phyloP scores from a whole-genome alignment of 1,139 yeast genomes.

The Suhomyces choctaworum region DNA sequence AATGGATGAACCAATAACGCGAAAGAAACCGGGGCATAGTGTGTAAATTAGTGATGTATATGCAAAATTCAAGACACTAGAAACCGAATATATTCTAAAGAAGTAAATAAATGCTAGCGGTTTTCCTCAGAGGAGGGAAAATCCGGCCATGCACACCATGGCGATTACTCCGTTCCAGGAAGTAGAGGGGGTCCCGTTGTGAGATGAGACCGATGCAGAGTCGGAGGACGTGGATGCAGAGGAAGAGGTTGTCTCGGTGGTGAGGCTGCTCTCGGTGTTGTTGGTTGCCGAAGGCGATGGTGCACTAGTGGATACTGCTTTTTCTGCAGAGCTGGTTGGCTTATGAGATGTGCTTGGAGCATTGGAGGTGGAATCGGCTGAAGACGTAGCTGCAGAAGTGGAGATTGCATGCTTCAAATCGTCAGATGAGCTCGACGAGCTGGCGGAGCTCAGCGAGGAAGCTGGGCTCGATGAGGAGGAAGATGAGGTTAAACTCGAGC shows the following conservation, averaged over 20 bases:
- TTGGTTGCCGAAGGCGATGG: slow-evolving; percentile 1
- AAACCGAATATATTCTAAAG: too few species aligned
- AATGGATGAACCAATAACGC: not conserved
- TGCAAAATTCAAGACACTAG: too few species aligned
- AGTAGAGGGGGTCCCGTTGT: too few species aligned
- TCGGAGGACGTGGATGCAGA: not conserved
- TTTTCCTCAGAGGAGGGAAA: too few species aligned
- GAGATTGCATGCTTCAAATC: too few species aligned
- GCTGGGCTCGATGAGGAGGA: slow-evolving; percentile 4
- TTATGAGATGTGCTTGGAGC: slow-evolving; percentile 1
- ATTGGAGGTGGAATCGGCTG: too few species aligned
- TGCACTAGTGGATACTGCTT: not conserved
- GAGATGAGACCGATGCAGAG: too few species aligned
- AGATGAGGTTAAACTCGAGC: slow-evolving; percentile 8
- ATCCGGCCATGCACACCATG: slow-evolving; percentile 13
- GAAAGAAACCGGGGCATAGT: too few species aligned
- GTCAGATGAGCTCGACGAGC: too few species aligned
- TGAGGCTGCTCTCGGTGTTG: not conserved
- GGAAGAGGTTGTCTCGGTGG: not conserved
- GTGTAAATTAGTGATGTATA: too few species aligned
- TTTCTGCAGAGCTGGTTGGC: not conserved
- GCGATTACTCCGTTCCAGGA: slow-evolving; percentile 6
- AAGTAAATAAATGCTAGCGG: too few species aligned
- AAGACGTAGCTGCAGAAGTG: too few species aligned
- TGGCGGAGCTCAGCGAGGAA: slow-evolving; percentile 6